These are phyloP conservation scores for Maudiozyma pseudohumilis DNA, from an alignment of 805 yeast genomes.

Conservation along the genomic window DNA sequence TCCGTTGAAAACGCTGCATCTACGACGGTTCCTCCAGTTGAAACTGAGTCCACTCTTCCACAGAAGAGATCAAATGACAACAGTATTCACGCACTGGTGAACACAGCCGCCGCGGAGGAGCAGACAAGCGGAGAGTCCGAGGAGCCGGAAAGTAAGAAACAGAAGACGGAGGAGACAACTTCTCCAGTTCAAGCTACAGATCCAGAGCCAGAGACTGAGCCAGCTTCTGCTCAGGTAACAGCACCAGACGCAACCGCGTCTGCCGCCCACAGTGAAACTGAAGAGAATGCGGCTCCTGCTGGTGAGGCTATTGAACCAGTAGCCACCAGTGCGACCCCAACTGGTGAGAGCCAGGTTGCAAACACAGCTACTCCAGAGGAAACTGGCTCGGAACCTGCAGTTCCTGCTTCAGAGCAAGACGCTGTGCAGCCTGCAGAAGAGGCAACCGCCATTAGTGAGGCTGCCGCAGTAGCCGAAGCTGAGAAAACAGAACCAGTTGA, in stretches of 20 bases:
- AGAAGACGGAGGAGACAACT: slow-evolving; percentile 2
- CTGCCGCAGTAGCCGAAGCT: neutral
- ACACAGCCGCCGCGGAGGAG: slow-evolving; percentile 4
- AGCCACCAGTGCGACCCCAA: neutral
- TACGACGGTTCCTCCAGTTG: neutral
- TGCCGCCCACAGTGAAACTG: slow-evolving; percentile 2
- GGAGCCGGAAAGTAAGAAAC: slow-evolving; percentile 17
- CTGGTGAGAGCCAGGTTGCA: neutral
- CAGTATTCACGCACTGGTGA: slow-evolving; percentile 23
- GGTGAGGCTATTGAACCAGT: neutral
- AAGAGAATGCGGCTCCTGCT: slow-evolving; percentile 4
- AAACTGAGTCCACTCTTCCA: slow-evolving; percentile 9
- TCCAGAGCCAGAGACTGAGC: neutral
- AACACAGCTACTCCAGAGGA: neutral
- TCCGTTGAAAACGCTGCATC: neutral
- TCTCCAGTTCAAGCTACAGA: neutral
- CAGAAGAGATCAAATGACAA: slow-evolving; percentile 25
- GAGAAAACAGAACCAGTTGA: slow-evolving; percentile 1
- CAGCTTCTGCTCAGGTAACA: neutral
- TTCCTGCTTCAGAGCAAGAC: neutral
- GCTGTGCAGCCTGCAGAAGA: neutral
- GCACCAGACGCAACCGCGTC: neutral
- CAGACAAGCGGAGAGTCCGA: slow-evolving; percentile 1
- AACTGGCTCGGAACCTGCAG: neutral
- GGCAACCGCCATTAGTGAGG: neutral